These are phyloP conservation scores for Acanthamoeba healyi DNA, from an alignment of 208 protist species.

Conservation along the genomic window DNA sequence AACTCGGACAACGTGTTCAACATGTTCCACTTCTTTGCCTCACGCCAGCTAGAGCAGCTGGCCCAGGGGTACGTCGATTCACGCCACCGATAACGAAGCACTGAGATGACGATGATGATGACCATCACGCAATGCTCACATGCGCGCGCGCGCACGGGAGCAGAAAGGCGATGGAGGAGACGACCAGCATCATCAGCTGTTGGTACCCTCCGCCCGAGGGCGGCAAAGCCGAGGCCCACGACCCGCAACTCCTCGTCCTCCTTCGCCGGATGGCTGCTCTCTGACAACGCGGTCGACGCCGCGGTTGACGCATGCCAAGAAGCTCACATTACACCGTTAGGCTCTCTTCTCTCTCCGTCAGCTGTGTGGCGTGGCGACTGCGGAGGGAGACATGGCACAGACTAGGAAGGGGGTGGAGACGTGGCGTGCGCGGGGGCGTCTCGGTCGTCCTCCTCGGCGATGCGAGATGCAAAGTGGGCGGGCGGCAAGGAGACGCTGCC, in stretches of 20 bases:
- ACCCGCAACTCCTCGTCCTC: not conserved
- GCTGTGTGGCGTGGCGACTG: no score
- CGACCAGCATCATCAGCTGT: constrained; percentile 18
- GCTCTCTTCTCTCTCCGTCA: no score
- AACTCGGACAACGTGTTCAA: constrained; percentile 75
- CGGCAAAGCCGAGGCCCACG: constrained; percentile 36
- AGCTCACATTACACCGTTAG: no score
- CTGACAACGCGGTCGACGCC: no score
- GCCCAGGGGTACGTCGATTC: not conserved
- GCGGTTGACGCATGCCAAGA: no score
- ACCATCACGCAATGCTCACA: no score
- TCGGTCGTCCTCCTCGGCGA: not conserved
- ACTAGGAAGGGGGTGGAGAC: no score
- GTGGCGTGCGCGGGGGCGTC: no score
- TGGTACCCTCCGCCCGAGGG: constrained; percentile 65
- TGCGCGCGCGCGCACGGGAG: no score
- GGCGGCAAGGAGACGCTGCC: not conserved
- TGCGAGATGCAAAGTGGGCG: not conserved
- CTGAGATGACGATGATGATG: not conserved
- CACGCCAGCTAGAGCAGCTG: constrained; percentile 2
- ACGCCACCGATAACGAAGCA: not conserved
- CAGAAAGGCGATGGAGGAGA: not conserved
- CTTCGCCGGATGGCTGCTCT: not conserved
- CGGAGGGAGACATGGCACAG: no score
- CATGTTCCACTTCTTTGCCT: constrained; percentile 71